These are phyloP conservation scores for Thuja plicata DNA, from an alignment of 83 land plant species.

Conservation along the genomic window DNA sequence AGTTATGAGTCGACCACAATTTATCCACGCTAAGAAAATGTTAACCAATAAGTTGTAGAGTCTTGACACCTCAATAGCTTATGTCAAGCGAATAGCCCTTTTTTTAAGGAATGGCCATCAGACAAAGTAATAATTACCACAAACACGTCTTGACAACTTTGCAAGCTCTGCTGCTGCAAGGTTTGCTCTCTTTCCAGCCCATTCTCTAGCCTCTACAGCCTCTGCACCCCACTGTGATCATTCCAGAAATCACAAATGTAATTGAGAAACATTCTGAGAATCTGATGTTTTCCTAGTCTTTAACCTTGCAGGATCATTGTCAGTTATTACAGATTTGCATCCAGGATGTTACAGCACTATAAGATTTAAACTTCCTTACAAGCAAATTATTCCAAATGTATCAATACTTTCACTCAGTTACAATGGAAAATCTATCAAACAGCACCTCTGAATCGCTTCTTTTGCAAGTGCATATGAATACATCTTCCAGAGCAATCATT, in stretches of 20 bases:
- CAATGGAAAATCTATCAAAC: not conserved
- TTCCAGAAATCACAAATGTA: not conserved
- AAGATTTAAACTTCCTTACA: not conserved
- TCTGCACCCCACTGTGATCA: conserved; percentile 66
- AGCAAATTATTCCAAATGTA: not conserved
- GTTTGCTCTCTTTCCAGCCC: conserved; percentile 95
- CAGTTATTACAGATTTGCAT: not conserved
- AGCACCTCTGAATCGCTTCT: conserved; percentile 83
- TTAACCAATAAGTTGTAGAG: not conserved
- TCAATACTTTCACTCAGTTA: not conserved
- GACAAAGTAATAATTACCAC: conserved; percentile 44
- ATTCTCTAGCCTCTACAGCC: conserved; percentile 74
- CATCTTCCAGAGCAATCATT: conserved; percentile 73
- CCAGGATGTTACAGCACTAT: not conserved
- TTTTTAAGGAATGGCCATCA: not conserved
- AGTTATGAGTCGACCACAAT: not conserved
- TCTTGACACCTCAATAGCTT: not conserved
- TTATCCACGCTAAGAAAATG: not conserved
- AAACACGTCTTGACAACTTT: conserved; percentile 81
- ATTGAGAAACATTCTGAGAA: not conserved
- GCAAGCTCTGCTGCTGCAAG: conserved; percentile 96
- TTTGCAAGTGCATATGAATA: conserved; percentile 67
- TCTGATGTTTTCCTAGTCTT: not conserved
- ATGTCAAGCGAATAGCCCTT: not conserved
- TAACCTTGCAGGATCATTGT: not conserved